Evolutionary conservation across 129 eudicot species (phyloP).

Genomic region (Ambrosia artemisiifolia): DNA sequence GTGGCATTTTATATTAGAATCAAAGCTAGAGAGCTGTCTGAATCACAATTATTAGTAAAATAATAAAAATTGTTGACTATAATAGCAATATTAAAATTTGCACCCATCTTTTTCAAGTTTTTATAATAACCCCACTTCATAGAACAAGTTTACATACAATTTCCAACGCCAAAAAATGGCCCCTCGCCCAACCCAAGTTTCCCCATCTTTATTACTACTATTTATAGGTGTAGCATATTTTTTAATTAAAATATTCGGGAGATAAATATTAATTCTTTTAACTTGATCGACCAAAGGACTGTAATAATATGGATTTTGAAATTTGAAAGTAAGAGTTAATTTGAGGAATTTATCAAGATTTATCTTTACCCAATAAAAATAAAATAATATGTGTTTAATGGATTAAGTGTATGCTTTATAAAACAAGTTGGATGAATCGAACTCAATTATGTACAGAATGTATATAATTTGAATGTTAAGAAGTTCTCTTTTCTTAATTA

Average conservation of each 20-base stretch:
- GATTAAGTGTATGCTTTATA: not conserved
- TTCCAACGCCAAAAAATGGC: constrained; percentile 7
- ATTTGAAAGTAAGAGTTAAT: not conserved
- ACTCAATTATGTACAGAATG: not conserved
- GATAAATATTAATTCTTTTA: too few species aligned
- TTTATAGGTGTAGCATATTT: not conserved
- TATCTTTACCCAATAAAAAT: not conserved
- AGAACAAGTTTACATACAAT: not conserved
- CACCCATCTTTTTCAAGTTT: constrained; percentile 24
- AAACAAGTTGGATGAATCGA: not conserved
- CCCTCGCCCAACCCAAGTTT: constrained; percentile 25
- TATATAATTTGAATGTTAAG: too few species aligned
- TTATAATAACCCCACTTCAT: constrained; percentile 24
- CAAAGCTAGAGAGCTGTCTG: constrained; percentile 2
- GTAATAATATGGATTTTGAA: not conserved
- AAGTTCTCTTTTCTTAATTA: too few species aligned
- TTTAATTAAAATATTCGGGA: not conserved
- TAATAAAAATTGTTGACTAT: constrained; percentile 23
- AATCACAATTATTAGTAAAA: constrained; percentile 22
- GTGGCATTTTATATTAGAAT: constrained; percentile 3
- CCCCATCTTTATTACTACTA: not conserved
- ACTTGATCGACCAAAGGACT: not conserved
- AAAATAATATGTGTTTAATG: not conserved
- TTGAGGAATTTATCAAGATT: not conserved
- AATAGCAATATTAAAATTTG: not conserved